Conservation (phyloP, 306 rosid genomes). For the Prunus kanzakura region DNA sequence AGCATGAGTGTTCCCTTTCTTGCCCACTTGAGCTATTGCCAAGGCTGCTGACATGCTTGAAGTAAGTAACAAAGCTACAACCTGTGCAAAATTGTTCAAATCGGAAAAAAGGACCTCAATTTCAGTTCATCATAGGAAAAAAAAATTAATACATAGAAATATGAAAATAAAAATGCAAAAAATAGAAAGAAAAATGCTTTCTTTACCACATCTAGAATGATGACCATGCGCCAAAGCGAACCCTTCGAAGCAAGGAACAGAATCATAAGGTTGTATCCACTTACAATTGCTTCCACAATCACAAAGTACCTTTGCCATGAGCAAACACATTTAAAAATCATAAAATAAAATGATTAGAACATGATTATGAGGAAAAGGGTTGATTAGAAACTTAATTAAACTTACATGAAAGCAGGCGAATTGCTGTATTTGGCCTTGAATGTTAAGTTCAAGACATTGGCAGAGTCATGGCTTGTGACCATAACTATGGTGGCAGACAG, state of each 20-base stretch:
- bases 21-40: slow-evolving; percentile 49
- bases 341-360: neutral
- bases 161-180: neutral
- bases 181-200: neutral
- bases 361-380: too few relatives aligned
- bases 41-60: slow-evolving; percentile 55
- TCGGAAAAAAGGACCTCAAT: too few relatives aligned
- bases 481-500: slow-evolving; percentile 20
- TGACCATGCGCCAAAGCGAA: slow-evolving; percentile 15
- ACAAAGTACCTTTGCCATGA: slow-evolving; percentile 24
- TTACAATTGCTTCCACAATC: slow-evolving; percentile 26
- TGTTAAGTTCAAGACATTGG: slow-evolving; percentile 25
- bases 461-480: slow-evolving; percentile 33
- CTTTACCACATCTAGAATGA: slow-evolving; percentile 25
- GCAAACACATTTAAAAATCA: neutral
- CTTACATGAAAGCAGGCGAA: slow-evolving; percentile 28
- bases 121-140: neutral
- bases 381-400: neutral
- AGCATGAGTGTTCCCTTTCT: slow-evolving; percentile 52
- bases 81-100: slow-evolving; percentile 17
- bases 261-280: slow-evolving; percentile 27
- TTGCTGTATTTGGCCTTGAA: slow-evolving; percentile 33
- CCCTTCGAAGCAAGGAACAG: slow-evolving; percentile 23
- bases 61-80: slow-evolving; percentile 34
- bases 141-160: neutral